phyloP scores from a whole-genome alignment of 768 basidiomycete species.

The Suillus paluster region DNA sequence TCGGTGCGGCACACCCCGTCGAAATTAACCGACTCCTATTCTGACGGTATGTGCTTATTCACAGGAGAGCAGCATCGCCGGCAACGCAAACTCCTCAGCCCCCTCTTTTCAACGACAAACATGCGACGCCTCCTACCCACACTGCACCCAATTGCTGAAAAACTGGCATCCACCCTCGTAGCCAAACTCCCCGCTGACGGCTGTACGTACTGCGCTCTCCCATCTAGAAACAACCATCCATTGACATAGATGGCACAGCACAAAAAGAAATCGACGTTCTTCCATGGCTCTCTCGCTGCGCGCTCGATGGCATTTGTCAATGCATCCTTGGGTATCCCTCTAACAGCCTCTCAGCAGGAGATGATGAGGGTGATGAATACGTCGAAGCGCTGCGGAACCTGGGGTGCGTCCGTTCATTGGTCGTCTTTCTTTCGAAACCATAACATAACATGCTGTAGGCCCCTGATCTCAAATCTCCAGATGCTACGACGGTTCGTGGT shows the following conservation, averaged over 20 bases:
- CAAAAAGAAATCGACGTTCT: slow-evolving; percentile 32
- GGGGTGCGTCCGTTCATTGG: slow-evolving; percentile 30
- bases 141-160: slow-evolving; percentile 37
- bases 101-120: slow-evolving; percentile 46
- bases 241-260: slow-evolving; percentile 6
- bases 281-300: slow-evolving; percentile 44
- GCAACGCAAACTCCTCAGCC: slow-evolving; percentile 49
- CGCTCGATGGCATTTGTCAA: slow-evolving; percentile 54
- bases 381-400: slow-evolving; percentile 28
- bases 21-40: neutral
- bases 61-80: slow-evolving; percentile 46
- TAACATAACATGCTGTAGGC: slow-evolving; percentile 19
- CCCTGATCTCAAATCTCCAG: slow-evolving; percentile 25
- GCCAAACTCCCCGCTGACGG: slow-evolving; percentile 24
- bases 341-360: slow-evolving; percentile 25
- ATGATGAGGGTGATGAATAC: slow-evolving; percentile 20
- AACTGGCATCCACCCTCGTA: slow-evolving; percentile 22
- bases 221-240: neutral
- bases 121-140: slow-evolving; percentile 37
- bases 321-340: slow-evolving; percentile 48
- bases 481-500: slow-evolving; percentile 36
- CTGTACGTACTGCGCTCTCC: slow-evolving; percentile 29
- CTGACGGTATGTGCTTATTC: neutral
- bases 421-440: neutral
- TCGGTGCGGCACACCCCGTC: neutral